phyloP scores from a whole-genome alignment of 768 basidiomycete genomes.

The Russula abietina region DNA sequence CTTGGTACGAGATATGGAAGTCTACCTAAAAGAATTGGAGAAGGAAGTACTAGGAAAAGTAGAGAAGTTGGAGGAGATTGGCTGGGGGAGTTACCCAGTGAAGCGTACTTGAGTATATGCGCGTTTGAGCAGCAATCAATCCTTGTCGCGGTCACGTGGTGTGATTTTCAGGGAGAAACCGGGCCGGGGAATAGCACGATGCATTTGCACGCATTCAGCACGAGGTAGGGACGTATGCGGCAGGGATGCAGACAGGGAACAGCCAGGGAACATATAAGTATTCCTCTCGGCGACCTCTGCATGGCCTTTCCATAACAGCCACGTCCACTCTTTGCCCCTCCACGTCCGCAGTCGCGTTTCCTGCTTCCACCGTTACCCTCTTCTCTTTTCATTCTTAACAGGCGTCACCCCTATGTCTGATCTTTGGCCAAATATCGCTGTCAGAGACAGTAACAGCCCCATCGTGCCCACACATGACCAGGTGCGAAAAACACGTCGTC shows the following conservation, averaged over 20 bases:
- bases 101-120: constrained; percentile 14
- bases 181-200: neutral
- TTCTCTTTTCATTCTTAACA: neutral
- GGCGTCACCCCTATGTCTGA: constrained; percentile 9
- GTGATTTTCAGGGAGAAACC: neutral
- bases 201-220: constrained; percentile 8
- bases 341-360: constrained; percentile 8
- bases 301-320: constrained; percentile 12
- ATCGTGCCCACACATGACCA: constrained; percentile 20
- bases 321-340: neutral
- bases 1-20: constrained; percentile 61
- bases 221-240: neutral
- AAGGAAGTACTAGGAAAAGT: constrained; percentile 76
- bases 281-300: neutral
- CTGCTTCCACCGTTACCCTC: neutral
- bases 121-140: too few species aligned
- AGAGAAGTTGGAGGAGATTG: constrained; percentile 64
- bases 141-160: neutral
- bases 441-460: neutral
- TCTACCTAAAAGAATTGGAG: constrained; percentile 64
- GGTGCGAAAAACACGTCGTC: constrained; percentile 13
- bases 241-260: too few species aligned
- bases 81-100: constrained; percentile 80
- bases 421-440: constrained; percentile 6
- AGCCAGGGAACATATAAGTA: constrained; percentile 5